Base-by-base conservation (phyloP, 2,329 filamentous ascomycete genomes). In the Beauveria rudraprayagi region DNA sequence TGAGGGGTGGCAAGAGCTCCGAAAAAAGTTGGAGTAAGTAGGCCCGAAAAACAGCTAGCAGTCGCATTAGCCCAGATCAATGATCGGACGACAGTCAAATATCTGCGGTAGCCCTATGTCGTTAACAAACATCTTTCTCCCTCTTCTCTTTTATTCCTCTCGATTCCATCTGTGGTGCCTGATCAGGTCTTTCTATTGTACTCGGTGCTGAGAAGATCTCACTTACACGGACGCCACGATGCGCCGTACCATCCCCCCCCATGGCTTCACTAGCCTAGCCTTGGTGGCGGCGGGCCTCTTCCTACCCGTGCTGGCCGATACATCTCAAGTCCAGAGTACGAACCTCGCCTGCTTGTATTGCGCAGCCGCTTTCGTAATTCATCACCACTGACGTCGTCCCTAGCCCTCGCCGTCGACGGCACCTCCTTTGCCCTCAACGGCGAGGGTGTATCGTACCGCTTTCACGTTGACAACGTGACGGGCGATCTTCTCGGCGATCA, bases 401-500 rank as follows among this genome's bases (percentile, higher is more conserved):
- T 65, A 83, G 82, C 77, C 43, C 77, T 86, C 60, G 75, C 76
- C 24, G 80, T 80, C n/a, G 70, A 82, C 5, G 82, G 81, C 10
- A 79, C 74, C 3, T 79, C 78, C 17, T 87, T 87, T 64, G 77
- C 81, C 1, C 73, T 87, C 51, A 82, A 82, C 34, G 83, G 81
- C 28, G 72, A 80, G 51, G 75, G 76, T 64, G 75, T 85, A 34
- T 86, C 84, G 1, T 87, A 88, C 66, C 80, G 82, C 48, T 86
- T 88, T 69, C 85, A 87, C 64, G 83, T 86, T 50, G 81, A 87
- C 63, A 71, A 78, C 3, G 68, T 67, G 9, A 82, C 79, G 0
- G 78, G 81, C 4, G 84, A 88, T 60, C 75, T 88, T 43, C 69
- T 83, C 17, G 78, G 80, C 0, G 83, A 87, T 65, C 84, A 87